These are phyloP conservation scores for Tolypocladium ophioglossoides DNA, from an alignment of 2,329 filamentous ascomycete species.

Conservation along the genomic window DNA sequence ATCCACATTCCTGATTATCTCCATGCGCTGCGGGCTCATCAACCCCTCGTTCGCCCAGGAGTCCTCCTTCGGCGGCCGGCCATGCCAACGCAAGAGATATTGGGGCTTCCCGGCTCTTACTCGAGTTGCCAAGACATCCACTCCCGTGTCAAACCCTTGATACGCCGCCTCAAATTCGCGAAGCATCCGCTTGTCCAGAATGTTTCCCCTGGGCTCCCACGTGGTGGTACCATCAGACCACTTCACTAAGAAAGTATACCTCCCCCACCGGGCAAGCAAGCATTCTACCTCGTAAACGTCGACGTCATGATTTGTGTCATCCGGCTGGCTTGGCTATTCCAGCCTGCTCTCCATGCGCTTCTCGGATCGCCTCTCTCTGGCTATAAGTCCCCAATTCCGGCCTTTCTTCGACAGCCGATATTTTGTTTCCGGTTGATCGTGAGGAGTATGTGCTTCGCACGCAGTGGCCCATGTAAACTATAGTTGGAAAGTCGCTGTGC, in stretches of 20 bases:
- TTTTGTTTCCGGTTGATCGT: no score
- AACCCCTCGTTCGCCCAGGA: conserved; percentile 2
- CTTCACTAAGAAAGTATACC: not conserved
- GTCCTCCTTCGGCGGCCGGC: conserved; percentile 4
- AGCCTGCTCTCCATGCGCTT: no score
- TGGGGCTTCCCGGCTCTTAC: not conserved
- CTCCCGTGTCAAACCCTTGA: conserved; percentile 2
- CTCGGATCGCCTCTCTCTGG: no score
- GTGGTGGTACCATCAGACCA: not conserved
- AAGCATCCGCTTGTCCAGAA: conserved; percentile 3
- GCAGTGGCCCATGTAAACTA: no score
- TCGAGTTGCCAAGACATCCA: conserved; percentile 2
- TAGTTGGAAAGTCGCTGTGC: not conserved
- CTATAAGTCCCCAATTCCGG: no score
- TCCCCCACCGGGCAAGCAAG: not conserved
- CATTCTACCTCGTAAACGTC: not conserved
- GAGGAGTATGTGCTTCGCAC: no score
- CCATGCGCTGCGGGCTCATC: not conserved
- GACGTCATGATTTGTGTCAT: no score
- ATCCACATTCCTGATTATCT: not conserved
- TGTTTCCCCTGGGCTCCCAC: not conserved
- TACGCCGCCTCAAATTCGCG: conserved; percentile 1
- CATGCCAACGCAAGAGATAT: conserved; percentile 4
- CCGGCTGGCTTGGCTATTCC: no score
- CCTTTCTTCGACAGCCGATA: no score